Percentiles rank a stretch among this genome's conserved stretches.
These are phyloP conservation scores for Botrytis squamosa DNA, from an alignment of 2,329 filamentous ascomycete species.

Conservation along the genomic window DNA sequence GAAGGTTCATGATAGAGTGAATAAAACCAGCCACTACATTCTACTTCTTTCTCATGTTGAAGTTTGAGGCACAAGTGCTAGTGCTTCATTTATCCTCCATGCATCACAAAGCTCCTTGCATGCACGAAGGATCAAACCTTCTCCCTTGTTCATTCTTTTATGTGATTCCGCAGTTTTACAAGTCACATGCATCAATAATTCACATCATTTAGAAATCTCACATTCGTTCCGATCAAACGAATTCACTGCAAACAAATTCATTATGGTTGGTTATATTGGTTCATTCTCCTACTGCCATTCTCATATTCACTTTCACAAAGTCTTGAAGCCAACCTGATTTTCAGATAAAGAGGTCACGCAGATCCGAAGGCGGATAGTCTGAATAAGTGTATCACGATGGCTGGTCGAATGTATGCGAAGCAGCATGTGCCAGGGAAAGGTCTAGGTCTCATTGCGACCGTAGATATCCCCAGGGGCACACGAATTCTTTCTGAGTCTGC, in stretches of 20 bases:
- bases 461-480: conserved; percentile 42
- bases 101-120: not conserved
- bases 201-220: not conserved
- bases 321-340: not conserved
- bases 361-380: not conserved
- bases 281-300: rapidly evolving
- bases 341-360: not conserved
- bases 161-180: not conserved
- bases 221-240: not conserved
- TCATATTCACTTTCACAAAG: not conserved
- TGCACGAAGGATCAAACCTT: not conserved
- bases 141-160: not conserved
- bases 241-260: not conserved
- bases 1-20: not conserved
- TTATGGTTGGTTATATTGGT: not conserved
- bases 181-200: not conserved
- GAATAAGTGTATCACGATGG: conserved; percentile 18
- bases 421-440: conserved; percentile 41
- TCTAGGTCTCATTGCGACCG: conserved; percentile 43
- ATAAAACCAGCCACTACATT: not conserved
- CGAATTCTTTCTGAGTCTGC: conserved; percentile 44
- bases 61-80: not conserved
- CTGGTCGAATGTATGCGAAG: conserved; percentile 28
- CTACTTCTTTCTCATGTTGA: too few relatives aligned
- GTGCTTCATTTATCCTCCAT: not conserved